Conservation (phyloP, 352 stramenopile genomes). For the Aphanomyces invadans region DNA sequence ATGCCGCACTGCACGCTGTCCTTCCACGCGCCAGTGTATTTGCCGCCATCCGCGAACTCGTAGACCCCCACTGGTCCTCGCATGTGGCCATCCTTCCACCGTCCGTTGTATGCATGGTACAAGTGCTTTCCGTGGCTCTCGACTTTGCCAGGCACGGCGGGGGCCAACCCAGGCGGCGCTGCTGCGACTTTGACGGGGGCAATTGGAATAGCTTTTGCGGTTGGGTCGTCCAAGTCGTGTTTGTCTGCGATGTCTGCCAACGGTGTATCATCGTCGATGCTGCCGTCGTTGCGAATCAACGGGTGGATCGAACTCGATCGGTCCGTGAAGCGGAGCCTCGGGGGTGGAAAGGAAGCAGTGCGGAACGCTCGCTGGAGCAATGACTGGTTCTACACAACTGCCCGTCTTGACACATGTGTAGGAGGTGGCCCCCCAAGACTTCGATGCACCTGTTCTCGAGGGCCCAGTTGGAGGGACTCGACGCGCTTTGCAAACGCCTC, state of each 20-base stretch:
- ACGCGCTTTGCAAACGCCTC: slow-evolving; percentile 38
- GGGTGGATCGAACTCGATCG: neutral
- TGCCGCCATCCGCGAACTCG: slow-evolving; percentile 58
- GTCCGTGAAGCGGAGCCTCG: slow-evolving; percentile 27
- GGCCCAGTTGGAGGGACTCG: slow-evolving; percentile 32
- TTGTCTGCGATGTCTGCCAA: slow-evolving; percentile 24
- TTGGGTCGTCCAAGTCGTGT: slow-evolving; percentile 36
- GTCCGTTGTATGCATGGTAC: slow-evolving; percentile 60
- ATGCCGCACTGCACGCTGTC: slow-evolving; percentile 35
- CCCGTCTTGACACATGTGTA: neutral
- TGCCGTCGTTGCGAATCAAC: slow-evolving; percentile 22
- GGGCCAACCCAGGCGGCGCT: slow-evolving; percentile 49
- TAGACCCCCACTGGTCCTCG: slow-evolving; percentile 53
- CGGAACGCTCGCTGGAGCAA: slow-evolving; percentile 57
- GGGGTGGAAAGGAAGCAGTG: slow-evolving; percentile 48
- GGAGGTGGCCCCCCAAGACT: neutral
- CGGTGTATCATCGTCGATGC: slow-evolving; percentile 25
- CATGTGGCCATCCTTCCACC: slow-evolving; percentile 66
- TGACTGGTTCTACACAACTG: slow-evolving; percentile 44
- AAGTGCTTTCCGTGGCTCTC: slow-evolving; percentile 57
- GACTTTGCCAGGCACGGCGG: slow-evolving; percentile 46
- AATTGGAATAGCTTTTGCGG: slow-evolving; percentile 38
- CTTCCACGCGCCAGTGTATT: slow-evolving; percentile 53
- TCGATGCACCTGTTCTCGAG: slow-evolving; percentile 4
- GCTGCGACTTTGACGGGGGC: slow-evolving; percentile 30